These are phyloP conservation scores for Fusarium hainanense DNA, from an alignment of 2,329 filamentous ascomycete species.

Conservation along the genomic window DNA sequence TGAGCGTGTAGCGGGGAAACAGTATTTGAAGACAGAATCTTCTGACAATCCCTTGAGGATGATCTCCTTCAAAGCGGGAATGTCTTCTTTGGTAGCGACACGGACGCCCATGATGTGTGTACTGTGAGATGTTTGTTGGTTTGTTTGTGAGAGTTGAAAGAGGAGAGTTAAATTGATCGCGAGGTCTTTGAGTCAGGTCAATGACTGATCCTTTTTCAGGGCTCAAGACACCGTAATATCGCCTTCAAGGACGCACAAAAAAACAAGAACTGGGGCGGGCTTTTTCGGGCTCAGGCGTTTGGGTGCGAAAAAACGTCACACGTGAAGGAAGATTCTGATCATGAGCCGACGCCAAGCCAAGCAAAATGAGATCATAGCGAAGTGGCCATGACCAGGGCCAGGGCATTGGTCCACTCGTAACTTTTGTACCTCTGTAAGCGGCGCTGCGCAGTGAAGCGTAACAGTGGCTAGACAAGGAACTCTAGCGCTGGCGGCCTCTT, in stretches of 20 bases:
- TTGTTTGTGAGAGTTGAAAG: not conserved
- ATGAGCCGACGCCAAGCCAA: constrained; percentile 34
- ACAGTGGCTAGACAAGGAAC: not conserved
- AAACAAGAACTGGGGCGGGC: constrained; percentile 19
- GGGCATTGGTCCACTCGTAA: constrained; percentile 4
- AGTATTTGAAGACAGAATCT: constrained; percentile 35
- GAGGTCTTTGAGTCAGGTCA: not conserved
- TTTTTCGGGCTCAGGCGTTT: constrained; percentile 33
- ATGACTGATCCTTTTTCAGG: constrained; percentile 7
- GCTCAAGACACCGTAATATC: constrained; percentile 19
- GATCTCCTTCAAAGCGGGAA: constrained; percentile 33
- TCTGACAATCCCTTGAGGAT: constrained; percentile 29
- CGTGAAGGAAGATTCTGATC: constrained; percentile 23
- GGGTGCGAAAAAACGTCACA: constrained; percentile 23
- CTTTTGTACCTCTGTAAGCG: not conserved
- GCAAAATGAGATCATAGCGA: constrained; percentile 30
- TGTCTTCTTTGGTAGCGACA: constrained; percentile 25
- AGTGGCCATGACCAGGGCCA: not conserved
- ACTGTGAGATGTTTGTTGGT: not conserved
- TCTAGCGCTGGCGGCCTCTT: constrained; percentile 27
- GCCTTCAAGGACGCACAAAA: constrained; percentile 11
- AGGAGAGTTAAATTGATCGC: not conserved
- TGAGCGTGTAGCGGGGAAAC: constrained; percentile 19
- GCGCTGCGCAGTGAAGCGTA: not conserved
- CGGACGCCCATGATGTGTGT: constrained; percentile 26